These are phyloP conservation scores for Saccharum officinarum DNA, from an alignment of 176 grass and related monocot genomes.

Conservation along the genomic window DNA sequence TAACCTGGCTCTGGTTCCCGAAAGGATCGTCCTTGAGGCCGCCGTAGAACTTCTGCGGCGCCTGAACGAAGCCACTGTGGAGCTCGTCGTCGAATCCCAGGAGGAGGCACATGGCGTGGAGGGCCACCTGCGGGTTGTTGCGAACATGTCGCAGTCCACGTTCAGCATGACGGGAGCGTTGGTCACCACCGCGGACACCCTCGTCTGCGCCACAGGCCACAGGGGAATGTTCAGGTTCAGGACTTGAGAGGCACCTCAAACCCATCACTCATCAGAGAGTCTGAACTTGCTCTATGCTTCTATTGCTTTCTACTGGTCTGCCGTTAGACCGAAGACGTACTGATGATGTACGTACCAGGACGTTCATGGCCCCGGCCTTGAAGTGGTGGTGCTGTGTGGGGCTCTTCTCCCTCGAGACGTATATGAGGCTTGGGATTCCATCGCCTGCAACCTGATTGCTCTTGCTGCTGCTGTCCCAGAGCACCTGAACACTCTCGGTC, in stretches of 20 bases:
- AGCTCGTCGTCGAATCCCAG: conserved; percentile 38
- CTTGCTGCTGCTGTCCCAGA: conserved; percentile 35
- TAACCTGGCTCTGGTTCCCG: conserved; percentile 38
- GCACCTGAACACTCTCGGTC: conserved; percentile 25
- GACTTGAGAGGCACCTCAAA: too few relatives aligned
- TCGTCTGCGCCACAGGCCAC: conserved; percentile 28
- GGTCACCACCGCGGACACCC: conserved; percentile 53
- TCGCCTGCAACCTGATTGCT: not conserved
- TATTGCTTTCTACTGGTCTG: too few relatives aligned
- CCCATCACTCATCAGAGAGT: too few relatives aligned
- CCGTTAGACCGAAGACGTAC: too few relatives aligned
- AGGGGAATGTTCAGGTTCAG: too few relatives aligned
- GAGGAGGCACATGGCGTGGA: conserved; percentile 55
- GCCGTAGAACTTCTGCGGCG: conserved; percentile 41
- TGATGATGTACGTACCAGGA: conserved; percentile 26
- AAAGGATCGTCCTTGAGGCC: conserved; percentile 60
- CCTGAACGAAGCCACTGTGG: conserved; percentile 46
- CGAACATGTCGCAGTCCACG: conserved; percentile 77
- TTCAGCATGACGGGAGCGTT: conserved; percentile 62
- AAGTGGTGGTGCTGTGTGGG: conserved; percentile 39
- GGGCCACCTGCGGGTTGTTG: conserved; percentile 30
- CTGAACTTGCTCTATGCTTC: too few relatives aligned
- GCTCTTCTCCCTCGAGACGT: conserved; percentile 55
- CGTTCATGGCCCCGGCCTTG: conserved; percentile 63
- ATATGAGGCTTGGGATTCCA: conserved; percentile 44